Conservation (phyloP, 495 filamentous ascomycete species). For the Ramalina intermedia region DNA sequence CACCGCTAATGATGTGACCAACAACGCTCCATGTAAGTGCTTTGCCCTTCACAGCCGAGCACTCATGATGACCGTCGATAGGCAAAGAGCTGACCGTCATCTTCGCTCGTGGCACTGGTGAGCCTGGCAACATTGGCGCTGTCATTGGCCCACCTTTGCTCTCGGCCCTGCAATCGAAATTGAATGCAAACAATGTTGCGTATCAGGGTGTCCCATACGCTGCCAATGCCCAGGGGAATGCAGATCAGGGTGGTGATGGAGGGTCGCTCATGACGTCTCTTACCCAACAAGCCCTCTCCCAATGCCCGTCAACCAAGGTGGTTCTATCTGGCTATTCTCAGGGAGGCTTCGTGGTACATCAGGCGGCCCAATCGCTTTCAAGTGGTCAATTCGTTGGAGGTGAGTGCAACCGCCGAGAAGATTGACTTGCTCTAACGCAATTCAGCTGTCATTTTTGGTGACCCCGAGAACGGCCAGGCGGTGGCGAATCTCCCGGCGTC, state of each 20-base stretch:
- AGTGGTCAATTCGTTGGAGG: conserved; percentile 14
- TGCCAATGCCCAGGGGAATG: conserved; percentile 32
- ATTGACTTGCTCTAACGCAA: neutral
- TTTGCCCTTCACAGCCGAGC: too few species aligned
- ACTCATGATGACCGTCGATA: too few species aligned
- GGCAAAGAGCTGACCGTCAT: conserved; percentile 40
- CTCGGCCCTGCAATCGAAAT: conserved; percentile 25
- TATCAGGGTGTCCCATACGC: conserved; percentile 43
- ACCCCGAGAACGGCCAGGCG: conserved; percentile 33
- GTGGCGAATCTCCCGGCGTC: conserved; percentile 28
- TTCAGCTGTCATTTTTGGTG: conserved; percentile 41
- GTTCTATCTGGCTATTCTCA: conserved; percentile 46
- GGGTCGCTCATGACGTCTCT: conserved; percentile 31
- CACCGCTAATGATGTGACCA: conserved; percentile 30
- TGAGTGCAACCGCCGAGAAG: neutral
- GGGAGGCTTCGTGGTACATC: conserved; percentile 38
- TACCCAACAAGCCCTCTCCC: conserved; percentile 26
- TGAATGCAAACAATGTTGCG: conserved; percentile 22
- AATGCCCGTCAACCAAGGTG: conserved; percentile 45
- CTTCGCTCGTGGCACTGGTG: conserved; percentile 43
- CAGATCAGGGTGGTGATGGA: conserved; percentile 28
- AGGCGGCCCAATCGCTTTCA: conserved; percentile 25
- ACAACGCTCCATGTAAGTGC: conserved; percentile 13
- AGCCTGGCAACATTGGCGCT: conserved; percentile 40
- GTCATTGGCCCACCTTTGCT: conserved; percentile 39